Conservation (phyloP, 495 filamentous ascomycete genomes). For the Platismatia glauca region DNA sequence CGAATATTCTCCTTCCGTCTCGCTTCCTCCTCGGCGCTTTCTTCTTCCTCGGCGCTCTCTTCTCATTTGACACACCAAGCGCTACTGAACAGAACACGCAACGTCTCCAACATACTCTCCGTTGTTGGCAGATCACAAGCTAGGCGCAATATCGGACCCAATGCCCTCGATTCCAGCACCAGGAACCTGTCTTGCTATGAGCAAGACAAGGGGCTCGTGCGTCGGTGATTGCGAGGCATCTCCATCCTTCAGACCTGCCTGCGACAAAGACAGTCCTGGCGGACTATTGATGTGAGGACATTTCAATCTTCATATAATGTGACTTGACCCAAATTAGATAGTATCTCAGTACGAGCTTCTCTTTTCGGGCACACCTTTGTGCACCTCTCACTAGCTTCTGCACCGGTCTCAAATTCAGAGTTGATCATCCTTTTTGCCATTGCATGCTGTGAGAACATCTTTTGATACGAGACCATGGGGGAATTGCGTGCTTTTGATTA, state of each 20-base stretch:
- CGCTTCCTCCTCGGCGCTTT: conserved; percentile 4
- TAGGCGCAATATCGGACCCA: conserved; percentile 35
- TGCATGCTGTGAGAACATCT: too few relatives aligned
- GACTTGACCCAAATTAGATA: not conserved
- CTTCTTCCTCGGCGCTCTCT: too few relatives aligned
- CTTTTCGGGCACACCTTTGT: too few relatives aligned
- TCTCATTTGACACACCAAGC: conserved; percentile 17
- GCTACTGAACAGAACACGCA: conserved; percentile 39
- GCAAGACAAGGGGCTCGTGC: conserved; percentile 18
- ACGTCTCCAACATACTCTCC: conserved; percentile 33
- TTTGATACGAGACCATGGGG: too few relatives aligned
- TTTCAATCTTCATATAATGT: not conserved
- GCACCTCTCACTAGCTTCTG: too few relatives aligned
- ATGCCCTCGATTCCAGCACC: conserved; percentile 8
- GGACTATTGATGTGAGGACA: conserved; percentile 40
- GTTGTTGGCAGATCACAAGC: conserved; percentile 42
- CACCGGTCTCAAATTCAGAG: too few relatives aligned
- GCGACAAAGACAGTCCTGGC: conserved; percentile 28
- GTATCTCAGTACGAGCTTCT: too few relatives aligned
- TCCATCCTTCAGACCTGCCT: conserved; percentile 39
- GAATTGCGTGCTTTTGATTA: too few relatives aligned
- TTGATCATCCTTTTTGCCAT: too few relatives aligned
- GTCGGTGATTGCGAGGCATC: conserved; percentile 16
- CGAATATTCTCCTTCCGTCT: not conserved
- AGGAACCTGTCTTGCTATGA: conserved; percentile 13